These are phyloP conservation scores for Collybia sp. DNA, from an alignment of 768 basidiomycete species.

Conservation along the genomic window DNA sequence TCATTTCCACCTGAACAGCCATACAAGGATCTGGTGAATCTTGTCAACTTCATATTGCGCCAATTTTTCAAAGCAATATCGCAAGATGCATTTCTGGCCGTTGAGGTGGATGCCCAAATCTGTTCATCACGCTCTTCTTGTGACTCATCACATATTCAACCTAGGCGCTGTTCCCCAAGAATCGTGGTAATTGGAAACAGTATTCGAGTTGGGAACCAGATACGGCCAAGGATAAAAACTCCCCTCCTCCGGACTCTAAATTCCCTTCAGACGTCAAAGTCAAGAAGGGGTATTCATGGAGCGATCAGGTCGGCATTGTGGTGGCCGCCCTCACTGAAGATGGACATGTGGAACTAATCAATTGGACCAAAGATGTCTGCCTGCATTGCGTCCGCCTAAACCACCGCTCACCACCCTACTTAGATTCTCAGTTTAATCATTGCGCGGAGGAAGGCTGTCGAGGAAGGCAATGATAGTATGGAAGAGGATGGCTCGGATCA, in stretches of 20 bases:
- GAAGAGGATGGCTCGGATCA: slow-evolving; percentile 29
- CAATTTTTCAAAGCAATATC: slow-evolving; percentile 92
- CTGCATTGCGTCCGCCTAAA: not conserved
- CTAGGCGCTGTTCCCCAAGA: slow-evolving; percentile 88
- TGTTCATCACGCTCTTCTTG: slow-evolving; percentile 1
- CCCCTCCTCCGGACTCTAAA: slow-evolving; percentile 32
- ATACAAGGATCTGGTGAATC: slow-evolving; percentile 74
- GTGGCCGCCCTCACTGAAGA: slow-evolving; percentile 69
- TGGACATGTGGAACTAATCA: slow-evolving; percentile 58
- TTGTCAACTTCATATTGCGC: slow-evolving; percentile 84
- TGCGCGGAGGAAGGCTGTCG: slow-evolving; percentile 50
- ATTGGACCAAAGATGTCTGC: slow-evolving; percentile 81
- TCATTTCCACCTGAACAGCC: slow-evolving; percentile 75
- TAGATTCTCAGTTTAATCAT: slow-evolving; percentile 64
- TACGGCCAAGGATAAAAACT: slow-evolving; percentile 28
- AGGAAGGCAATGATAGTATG: slow-evolving; percentile 47
- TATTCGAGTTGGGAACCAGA: slow-evolving; percentile 76
- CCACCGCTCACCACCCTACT: not conserved
- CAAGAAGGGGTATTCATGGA: slow-evolving; percentile 86
- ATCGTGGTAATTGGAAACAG: slow-evolving; percentile 81
- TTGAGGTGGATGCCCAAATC: slow-evolving; percentile 60
- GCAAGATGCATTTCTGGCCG: slow-evolving; percentile 79
- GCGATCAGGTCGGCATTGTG: slow-evolving; percentile 85
- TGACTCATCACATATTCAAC: not conserved
- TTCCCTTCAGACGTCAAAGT: slow-evolving; percentile 70